These are phyloP conservation scores for Colletotrichum sp. DNA, from an alignment of 2,329 filamentous ascomycete species.

Conservation along the genomic window DNA sequence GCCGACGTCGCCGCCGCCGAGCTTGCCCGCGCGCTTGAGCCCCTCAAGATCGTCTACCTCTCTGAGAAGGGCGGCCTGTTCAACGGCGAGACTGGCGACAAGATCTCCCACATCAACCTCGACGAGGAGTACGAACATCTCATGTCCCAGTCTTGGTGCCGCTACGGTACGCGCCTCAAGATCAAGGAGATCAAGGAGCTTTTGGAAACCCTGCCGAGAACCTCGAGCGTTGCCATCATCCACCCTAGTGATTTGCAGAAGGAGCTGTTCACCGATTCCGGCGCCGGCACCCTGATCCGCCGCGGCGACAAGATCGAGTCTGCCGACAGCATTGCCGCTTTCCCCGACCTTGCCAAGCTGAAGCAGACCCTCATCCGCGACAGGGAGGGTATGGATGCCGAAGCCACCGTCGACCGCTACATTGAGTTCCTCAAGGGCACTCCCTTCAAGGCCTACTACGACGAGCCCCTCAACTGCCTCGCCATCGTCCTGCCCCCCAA, in stretches of 20 bases:
- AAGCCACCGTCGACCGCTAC: conserved; percentile 85
- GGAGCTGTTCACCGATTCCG: conserved; percentile 95
- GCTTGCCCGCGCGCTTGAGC: conserved; percentile 85
- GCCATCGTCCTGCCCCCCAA: conserved; percentile 83
- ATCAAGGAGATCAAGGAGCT: conserved; percentile 98
- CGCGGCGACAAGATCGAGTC: conserved; percentile 88
- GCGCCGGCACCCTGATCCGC: conserved; percentile 90
- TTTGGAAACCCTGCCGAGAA: conserved; percentile 84
- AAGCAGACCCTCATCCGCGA: conserved; percentile 85
- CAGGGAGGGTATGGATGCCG: conserved; percentile 80
- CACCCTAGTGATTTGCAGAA: conserved; percentile 95
- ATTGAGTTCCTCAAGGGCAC: conserved; percentile 77
- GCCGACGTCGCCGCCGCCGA: conserved; percentile 96
- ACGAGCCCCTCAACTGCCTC: conserved; percentile 91
- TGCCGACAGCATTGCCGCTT: conserved; percentile 73
- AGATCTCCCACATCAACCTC: conserved; percentile 96
- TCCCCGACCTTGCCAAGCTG: conserved; percentile 77
- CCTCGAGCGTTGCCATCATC: conserved; percentile 96
- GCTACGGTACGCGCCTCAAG: conserved; percentile 93
- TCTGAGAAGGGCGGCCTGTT: conserved; percentile 97
- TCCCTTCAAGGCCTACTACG: conserved; percentile 91
- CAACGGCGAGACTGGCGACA: conserved; percentile 90
- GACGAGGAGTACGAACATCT: conserved; percentile 94
- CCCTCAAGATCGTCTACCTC: conserved; percentile 97
- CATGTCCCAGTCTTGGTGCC: conserved; percentile 94